These are phyloP conservation scores for Phytophthora podocarpi DNA, from an alignment of 352 stramenopile species.

Conservation along the genomic window DNA sequence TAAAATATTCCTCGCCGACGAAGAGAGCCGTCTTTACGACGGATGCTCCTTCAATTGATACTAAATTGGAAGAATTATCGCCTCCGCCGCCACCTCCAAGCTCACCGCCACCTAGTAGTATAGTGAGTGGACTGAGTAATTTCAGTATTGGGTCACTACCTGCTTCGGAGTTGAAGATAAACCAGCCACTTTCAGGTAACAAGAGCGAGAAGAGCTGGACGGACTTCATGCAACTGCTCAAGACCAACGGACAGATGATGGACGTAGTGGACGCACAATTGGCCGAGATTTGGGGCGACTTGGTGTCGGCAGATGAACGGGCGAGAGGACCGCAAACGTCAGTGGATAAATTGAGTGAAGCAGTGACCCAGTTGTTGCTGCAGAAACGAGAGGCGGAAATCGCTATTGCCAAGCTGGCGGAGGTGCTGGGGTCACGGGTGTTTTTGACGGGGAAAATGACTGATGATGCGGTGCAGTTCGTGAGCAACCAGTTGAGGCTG, in stretches of 20 bases:
- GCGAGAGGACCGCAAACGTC: slow-evolving; percentile 15
- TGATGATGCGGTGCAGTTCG: slow-evolving; percentile 42
- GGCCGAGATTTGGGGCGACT: slow-evolving; percentile 26
- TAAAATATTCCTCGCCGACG: slow-evolving; percentile 16
- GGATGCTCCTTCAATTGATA: slow-evolving; percentile 29
- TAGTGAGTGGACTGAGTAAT: slow-evolving; percentile 18
- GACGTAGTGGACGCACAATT: slow-evolving; percentile 35
- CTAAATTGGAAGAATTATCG: slow-evolving; percentile 12
- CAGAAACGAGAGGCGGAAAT: slow-evolving; percentile 50
- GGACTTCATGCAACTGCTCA: slow-evolving; percentile 44
- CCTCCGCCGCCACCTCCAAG: slow-evolving; percentile 1
- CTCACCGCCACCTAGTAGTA: slow-evolving; percentile 20
- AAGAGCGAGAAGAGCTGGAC: slow-evolving; percentile 37
- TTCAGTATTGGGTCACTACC: slow-evolving; percentile 32
- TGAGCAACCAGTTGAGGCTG: slow-evolving; percentile 35
- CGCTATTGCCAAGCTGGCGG: slow-evolving; percentile 38
- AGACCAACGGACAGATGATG: slow-evolving; percentile 35
- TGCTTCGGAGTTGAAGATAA: slow-evolving; percentile 25
- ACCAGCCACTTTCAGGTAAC: slow-evolving; percentile 23
- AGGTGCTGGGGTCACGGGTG: slow-evolving; percentile 37
- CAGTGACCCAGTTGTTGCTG: slow-evolving; percentile 41
- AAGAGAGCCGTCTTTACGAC: slow-evolving; percentile 3
- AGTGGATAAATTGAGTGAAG: slow-evolving; percentile 34
- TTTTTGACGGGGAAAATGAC: slow-evolving; percentile 39
- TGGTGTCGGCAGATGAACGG: slow-evolving; percentile 20